Evolutionary conservation across 495 filamentous ascomycete genomes (phyloP).

Genomic region (Daldinia childiae): DNA sequence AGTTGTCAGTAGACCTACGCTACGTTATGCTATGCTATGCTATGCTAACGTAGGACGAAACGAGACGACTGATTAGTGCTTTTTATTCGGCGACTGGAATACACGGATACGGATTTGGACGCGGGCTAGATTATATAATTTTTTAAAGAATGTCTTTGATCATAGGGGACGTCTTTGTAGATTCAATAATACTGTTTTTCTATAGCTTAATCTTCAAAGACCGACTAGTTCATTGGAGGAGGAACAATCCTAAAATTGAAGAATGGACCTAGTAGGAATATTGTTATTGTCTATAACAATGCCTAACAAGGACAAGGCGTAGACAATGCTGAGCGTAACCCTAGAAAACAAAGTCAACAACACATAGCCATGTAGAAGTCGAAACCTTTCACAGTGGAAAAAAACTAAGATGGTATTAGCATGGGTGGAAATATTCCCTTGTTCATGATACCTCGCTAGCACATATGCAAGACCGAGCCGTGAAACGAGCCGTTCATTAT

Average conservation of each 20-base stretch:
- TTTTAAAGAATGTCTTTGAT: conserved; percentile 6
- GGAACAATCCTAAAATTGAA: not conserved
- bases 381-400: not conserved
- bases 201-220: not conserved
- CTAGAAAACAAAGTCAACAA: conserved; percentile 13
- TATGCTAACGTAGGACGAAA: not conserved
- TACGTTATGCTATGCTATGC: too few species aligned
- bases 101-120: not conserved
- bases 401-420: conserved; percentile 9
- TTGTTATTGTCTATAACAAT: conserved; percentile 16
- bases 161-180: conserved; percentile 7
- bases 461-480: conserved; percentile 15
- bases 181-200: not conserved
- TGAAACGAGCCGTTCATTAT: conserved; percentile 32
- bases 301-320: not conserved
- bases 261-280: not conserved
- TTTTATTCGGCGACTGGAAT: not conserved
- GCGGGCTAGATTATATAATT: not conserved
- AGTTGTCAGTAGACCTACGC: not conserved
- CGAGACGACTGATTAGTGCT: not conserved
- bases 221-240: not conserved
- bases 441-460: conserved; percentile 14
- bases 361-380: not conserved
- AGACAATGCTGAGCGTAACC: not conserved
- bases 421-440: conserved; percentile 2